phyloP scores from a whole-genome alignment of 2,329 filamentous ascomycete genomes.

The Graphilbum sp. region DNA sequence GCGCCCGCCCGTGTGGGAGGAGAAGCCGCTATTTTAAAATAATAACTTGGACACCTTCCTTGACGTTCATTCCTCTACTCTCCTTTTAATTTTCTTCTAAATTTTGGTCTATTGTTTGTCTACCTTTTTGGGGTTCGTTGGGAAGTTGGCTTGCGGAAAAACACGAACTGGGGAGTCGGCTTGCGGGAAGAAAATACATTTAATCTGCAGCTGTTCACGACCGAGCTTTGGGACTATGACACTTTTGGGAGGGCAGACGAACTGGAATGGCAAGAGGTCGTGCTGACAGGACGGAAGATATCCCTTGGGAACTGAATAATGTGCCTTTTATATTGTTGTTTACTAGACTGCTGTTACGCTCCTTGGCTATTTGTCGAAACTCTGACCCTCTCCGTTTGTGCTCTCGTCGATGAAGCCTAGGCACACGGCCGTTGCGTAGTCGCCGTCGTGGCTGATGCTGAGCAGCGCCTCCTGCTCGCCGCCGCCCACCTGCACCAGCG shows the following conservation, averaged over 20 bases:
- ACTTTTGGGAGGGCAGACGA: background rate
- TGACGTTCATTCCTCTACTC: too few species aligned
- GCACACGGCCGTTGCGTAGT: constrained; percentile 61
- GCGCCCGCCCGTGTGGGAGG: constrained; percentile 19
- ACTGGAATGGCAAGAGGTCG: background rate
- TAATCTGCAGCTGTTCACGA: too few species aligned
- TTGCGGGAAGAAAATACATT: too few species aligned
- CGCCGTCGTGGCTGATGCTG: constrained; percentile 76
- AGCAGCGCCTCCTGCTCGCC: constrained; percentile 38
- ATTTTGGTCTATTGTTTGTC: too few species aligned
- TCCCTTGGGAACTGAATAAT: background rate
- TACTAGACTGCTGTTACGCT: too few species aligned
- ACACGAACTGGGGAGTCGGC: too few species aligned
- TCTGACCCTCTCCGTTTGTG: too few species aligned
- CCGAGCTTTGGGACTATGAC: background rate
- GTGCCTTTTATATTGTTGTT: too few species aligned
- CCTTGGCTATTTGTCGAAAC: background rate
- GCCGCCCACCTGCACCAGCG: constrained; percentile 18
- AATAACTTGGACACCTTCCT: too few species aligned
- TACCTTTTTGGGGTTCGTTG: too few species aligned
- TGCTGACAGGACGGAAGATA: background rate
- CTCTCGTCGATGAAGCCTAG: constrained; percentile 32
- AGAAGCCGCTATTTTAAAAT: constrained; percentile 18
- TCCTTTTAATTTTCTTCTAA: too few species aligned
- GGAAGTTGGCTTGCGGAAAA: too few species aligned